Conservation (phyloP, 2,329 filamentous ascomycete species). For the Fusarium mexicanum region DNA sequence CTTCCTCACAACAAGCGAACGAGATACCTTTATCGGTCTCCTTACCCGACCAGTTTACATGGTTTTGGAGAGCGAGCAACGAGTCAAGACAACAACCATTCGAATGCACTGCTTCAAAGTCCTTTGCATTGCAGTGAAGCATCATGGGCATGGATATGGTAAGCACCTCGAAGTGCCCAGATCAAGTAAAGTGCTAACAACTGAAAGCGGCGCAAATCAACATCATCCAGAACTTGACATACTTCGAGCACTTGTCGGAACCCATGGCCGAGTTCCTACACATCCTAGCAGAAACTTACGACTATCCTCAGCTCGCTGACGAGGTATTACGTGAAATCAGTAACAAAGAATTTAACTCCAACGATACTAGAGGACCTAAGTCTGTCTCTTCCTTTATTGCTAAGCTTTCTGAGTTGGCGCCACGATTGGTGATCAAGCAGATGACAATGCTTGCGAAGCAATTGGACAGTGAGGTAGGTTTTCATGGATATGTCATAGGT, state of each 20-base stretch:
- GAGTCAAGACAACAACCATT: conserved; percentile 87
- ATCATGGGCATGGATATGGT: conserved; percentile 97
- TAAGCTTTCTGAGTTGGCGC: conserved; percentile 91
- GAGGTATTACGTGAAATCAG: conserved; percentile 94
- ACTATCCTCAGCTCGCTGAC: conserved; percentile 93
- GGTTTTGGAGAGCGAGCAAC: conserved; percentile 91
- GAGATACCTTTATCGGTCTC: conserved; percentile 92
- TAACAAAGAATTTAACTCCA: conserved; percentile 98
- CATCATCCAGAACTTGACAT: conserved; percentile 96
- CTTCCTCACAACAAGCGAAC: conserved; percentile 94
- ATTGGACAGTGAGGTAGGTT: conserved; percentile 84
- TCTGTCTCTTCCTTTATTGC: conserved; percentile 94
- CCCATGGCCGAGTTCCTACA: conserved; percentile 99
- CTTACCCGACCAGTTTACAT: conserved; percentile 94
- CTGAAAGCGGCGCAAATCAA: conserved; percentile 88
- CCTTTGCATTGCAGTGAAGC: conserved; percentile 94
- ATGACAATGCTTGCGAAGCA: conserved; percentile 96
- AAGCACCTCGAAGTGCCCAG: conserved; percentile 30
- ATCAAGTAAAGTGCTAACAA: conserved; percentile 41
- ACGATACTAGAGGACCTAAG: conserved; percentile 94
- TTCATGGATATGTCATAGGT: too few species aligned
- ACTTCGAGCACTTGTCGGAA: conserved; percentile 98
- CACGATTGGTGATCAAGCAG: conserved; percentile 93
- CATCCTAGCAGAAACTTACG: conserved; percentile 95
- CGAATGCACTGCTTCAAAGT: conserved; percentile 98